Conservation (phyloP, 495 filamentous ascomycete species). For the Neurospora tetrasperma region DNA sequence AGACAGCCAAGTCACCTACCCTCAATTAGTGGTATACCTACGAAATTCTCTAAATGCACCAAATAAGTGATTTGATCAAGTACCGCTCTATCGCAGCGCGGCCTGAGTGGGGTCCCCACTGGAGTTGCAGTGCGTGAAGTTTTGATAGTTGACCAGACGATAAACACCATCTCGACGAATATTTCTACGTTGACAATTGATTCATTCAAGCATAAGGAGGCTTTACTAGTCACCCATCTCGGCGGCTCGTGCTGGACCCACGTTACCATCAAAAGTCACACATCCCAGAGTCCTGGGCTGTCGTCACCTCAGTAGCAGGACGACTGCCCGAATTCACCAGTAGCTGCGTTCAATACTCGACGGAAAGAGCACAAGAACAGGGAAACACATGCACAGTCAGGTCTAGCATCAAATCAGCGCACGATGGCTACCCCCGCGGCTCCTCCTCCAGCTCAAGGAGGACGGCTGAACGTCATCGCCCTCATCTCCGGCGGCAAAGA, state of each 20-base stretch:
- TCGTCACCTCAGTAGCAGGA: background rate
- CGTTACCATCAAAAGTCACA: background rate
- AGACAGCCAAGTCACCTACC: background rate
- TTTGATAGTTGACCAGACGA: background rate
- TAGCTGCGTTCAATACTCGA: background rate
- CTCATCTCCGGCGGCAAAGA: slow-evolving; percentile 96
- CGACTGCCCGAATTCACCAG: background rate
- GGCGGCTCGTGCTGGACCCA: background rate
- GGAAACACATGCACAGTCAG: background rate
- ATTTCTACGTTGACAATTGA: background rate
- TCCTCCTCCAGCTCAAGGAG: slow-evolving; percentile 3
- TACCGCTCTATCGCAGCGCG: background rate
- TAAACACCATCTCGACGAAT: background rate
- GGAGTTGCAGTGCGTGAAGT: background rate
- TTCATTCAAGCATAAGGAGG: background rate
- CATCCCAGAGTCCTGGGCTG: background rate
- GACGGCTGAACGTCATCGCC: slow-evolving; percentile 68
- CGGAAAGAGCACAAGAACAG: background rate
- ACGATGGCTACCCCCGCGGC: background rate
- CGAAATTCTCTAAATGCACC: background rate
- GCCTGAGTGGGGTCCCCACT: background rate
- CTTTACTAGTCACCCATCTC: background rate
- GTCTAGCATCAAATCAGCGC: background rate
- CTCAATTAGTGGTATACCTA: background rate
- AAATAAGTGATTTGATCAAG: background rate